Evolutionary conservation across 306 rosid genomes (phyloP).

Genomic region (Prinsepia uniflora): DNA sequence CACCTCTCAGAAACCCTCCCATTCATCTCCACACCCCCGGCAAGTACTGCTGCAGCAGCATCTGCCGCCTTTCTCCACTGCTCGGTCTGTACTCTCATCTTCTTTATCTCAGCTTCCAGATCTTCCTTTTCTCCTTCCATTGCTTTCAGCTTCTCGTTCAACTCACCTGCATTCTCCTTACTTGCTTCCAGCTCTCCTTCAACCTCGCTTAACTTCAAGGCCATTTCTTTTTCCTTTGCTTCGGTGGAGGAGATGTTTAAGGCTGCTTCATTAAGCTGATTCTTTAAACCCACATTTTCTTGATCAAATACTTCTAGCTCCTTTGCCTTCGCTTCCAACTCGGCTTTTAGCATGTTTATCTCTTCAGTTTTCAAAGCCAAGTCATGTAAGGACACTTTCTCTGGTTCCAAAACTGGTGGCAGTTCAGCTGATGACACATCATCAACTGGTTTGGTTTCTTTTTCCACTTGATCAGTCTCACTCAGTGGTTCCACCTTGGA

Average conservation of each 20-base stretch:
- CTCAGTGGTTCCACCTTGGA: slow-evolving; percentile 26
- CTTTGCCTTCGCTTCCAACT: slow-evolving; percentile 54
- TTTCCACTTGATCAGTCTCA: slow-evolving; percentile 28
- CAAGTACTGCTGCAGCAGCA: slow-evolving; percentile 84
- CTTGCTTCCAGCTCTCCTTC: slow-evolving; percentile 53
- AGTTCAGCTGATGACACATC: slow-evolving; percentile 24
- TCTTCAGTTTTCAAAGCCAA: slow-evolving; percentile 43
- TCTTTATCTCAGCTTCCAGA: slow-evolving; percentile 74
- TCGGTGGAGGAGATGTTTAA: slow-evolving; percentile 39
- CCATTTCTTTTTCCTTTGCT: slow-evolving; percentile 48
- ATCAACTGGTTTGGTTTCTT: slow-evolving; percentile 38
- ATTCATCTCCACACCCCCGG: slow-evolving; percentile 61
- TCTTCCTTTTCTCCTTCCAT: slow-evolving; percentile 54
- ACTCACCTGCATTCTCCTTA: slow-evolving; percentile 33
- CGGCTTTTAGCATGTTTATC: slow-evolving; percentile 36
- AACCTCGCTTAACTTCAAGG: slow-evolving; percentile 35
- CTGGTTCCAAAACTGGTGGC: slow-evolving; percentile 30
- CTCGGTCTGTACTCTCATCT: slow-evolving; percentile 75
- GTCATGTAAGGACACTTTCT: slow-evolving; percentile 40
- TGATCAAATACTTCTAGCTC: slow-evolving; percentile 33
- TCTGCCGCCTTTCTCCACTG: slow-evolving; percentile 94
- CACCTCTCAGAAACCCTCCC: slow-evolving; percentile 70
- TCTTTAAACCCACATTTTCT: slow-evolving; percentile 50
- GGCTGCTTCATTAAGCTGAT: slow-evolving; percentile 43
- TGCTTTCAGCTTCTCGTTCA: slow-evolving; percentile 47